Base-by-base conservation (phyloP, 2,329 filamentous ascomycete species). In the Colletotrichum somersetense region DNA sequence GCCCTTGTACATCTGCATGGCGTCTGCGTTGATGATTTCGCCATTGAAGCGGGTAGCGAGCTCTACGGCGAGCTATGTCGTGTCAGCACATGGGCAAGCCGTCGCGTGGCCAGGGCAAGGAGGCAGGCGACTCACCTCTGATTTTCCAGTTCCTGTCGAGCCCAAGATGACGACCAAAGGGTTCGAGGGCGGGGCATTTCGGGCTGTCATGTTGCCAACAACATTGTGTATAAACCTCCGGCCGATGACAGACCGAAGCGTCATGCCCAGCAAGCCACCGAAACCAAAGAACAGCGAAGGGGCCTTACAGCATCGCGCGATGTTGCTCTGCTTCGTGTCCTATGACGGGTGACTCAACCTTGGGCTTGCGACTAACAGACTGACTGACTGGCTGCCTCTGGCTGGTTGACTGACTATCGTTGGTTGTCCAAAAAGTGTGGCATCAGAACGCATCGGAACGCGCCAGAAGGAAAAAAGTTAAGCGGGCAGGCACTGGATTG, bases 1-100 rank as follows among this genome's bases (percentile, higher is more conserved):
- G 3, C 96, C 96, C 65, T 89, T 88, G 81, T 99, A 99, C 83
- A 99, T 91, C 80, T 99, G 96, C 95, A 99, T 97, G 50, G 96
- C 96, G 85, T 99, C 96, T 58, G 94, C 94, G 79, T 99, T 99
- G 83, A 99, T 95, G 64, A 99, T 89, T 81, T 99, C 96, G 78
- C 97, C 96, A 81, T 96, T 91, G 82, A 95, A 95, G 30, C 88
- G 89, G 53, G 87, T 87, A 1, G 97, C 96, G 63, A 99, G 84
- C 74, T 97, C 94, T 52, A 99, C 92, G 11, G 96, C 96, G 75
- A 98, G 89, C 95, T 97, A 23, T 33, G 20, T 7, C 5, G 18
- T 33, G 38, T 72, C 52, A 71, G 58, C 42, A 53, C 53, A 16
- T 3, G 52, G 26, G 52, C 26, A 53, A 30, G 50, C 12, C 5